Base-by-base conservation (phyloP, 192 early-diverging fungal genomes). In the Entrophospora sp. region DNA sequence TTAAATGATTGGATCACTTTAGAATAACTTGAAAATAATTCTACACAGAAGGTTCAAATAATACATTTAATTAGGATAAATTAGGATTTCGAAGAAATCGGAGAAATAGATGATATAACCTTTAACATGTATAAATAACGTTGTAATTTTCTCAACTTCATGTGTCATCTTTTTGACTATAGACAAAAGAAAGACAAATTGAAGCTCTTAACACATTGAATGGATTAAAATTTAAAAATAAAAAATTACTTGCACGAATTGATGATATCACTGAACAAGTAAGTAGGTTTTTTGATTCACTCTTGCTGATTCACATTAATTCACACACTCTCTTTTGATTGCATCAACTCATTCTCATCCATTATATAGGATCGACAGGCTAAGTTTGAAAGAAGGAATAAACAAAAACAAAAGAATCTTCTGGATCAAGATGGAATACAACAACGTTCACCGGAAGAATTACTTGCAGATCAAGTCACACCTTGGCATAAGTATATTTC, bases 391-490 rank as follows among this genome's bases (percentile, higher is more conserved):
- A 30, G 18, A 32, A 7, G 25, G 7, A 16, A 18, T 9, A n/a
- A 32, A 32, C 4, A 61, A 61, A 65, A 40, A 12, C 35, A 70
- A 61, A 51, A 35, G 14, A 43, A 60, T n/a, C 22, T 67, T 24
- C 44, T 18, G 4, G 27, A 67, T 36, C 30, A 30, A 8, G 8
- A 12, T 34, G 52, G 52, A 16, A 80, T 85, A n/a, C n/a, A 87
- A 67, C 52, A 65, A 18, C 74, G 78, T 34, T 77, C 82, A 5
- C 82, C 85, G 8, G 67, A 74, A 34, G 87, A 89, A 68, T 69
- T 73, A 35, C 68, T 91, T 32, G 77, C 78, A 24, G 85, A 87
- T 70, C 86, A 90, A 74, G 82, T 89, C 16, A 90, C 86, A 0
- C 87, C 88, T 30, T 73, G 87, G 24, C 79, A 82, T 77, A 83